phyloP scores from a whole-genome alignment of 805 yeast species.

The Candida tallmaniae region DNA sequence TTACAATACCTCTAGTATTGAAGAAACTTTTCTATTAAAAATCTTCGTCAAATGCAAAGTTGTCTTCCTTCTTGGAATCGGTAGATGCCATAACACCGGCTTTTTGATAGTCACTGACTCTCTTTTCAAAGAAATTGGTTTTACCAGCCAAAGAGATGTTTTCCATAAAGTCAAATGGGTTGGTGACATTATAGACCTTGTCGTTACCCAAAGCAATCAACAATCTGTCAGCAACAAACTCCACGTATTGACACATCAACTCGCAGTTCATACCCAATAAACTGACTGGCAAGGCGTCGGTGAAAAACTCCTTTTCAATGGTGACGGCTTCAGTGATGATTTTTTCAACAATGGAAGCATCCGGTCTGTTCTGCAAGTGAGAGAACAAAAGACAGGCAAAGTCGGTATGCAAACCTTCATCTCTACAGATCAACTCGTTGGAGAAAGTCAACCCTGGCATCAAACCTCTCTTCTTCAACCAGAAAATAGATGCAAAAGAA shows the following conservation, averaged over 20 bases:
- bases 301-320: slow-evolving; percentile 90
- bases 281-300: slow-evolving; percentile 91
- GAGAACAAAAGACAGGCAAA: slow-evolving; percentile 94
- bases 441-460: slow-evolving; percentile 99
- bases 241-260: slow-evolving; percentile 97
- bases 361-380: slow-evolving; percentile 88
- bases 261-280: slow-evolving; percentile 91
- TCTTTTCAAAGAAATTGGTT: slow-evolving; percentile 98
- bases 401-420: slow-evolving; percentile 98
- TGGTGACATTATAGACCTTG: slow-evolving; percentile 79
- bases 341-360: slow-evolving; percentile 68
- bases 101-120: slow-evolving; percentile 98
- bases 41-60: slow-evolving; percentile 89
- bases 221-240: slow-evolving; percentile 95
- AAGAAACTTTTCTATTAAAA: slow-evolving; percentile 43
- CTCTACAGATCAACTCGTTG: slow-evolving; percentile 95
- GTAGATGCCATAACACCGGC: slow-evolving; percentile 93
- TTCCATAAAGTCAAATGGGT: slow-evolving; percentile 99
- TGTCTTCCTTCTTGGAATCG: slow-evolving; percentile 45
- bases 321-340: slow-evolving; percentile 93
- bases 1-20: not conserved
- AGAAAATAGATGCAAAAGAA: slow-evolving; percentile 95
- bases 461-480: slow-evolving; percentile 98
- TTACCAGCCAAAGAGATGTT: slow-evolving; percentile 97
- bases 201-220: slow-evolving; percentile 86